These are phyloP conservation scores for Lanmaoa pseudosensibilis DNA, from an alignment of 768 basidiomycete genomes.

Conservation along the genomic window DNA sequence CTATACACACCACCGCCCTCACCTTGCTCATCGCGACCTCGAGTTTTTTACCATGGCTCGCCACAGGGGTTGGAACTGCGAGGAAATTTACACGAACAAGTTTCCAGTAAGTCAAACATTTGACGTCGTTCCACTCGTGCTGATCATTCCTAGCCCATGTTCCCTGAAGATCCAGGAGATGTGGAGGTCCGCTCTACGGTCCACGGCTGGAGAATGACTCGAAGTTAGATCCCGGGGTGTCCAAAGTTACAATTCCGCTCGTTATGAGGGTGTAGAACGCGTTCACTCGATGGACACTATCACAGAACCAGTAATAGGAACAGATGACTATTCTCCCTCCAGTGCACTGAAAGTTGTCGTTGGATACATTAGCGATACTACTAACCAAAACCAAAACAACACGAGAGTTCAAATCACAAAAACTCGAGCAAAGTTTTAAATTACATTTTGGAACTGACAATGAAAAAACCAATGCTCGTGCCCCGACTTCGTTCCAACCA, in stretches of 20 bases:
- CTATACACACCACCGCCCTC: constrained; percentile 86
- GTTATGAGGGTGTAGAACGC: too few species aligned
- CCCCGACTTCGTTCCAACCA: not conserved
- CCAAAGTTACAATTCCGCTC: not conserved
- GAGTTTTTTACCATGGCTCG: constrained; percentile 72
- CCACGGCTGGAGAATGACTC: constrained; percentile 73
- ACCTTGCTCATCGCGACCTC: constrained; percentile 79
- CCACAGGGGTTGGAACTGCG: constrained; percentile 67
- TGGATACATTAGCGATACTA: not conserved
- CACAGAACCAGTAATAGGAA: not conserved
- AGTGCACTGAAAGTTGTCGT: too few species aligned
- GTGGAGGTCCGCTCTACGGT: constrained; percentile 77
- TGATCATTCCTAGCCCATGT: constrained; percentile 67
- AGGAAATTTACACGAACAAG: constrained; percentile 61
- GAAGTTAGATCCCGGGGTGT: not conserved
- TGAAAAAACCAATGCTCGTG: not conserved
- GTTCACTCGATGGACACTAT: not conserved
- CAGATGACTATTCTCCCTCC: not conserved
- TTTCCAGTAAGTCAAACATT: constrained; percentile 52
- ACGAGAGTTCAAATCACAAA: not conserved
- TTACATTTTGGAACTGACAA: not conserved
- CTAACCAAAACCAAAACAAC: not conserved
- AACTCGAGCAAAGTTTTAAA: not conserved
- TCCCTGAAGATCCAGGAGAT: constrained; percentile 82
- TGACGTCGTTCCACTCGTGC: not conserved